These are phyloP conservation scores for Galerina marginata DNA, from an alignment of 768 basidiomycete species.

Conservation along the genomic window DNA sequence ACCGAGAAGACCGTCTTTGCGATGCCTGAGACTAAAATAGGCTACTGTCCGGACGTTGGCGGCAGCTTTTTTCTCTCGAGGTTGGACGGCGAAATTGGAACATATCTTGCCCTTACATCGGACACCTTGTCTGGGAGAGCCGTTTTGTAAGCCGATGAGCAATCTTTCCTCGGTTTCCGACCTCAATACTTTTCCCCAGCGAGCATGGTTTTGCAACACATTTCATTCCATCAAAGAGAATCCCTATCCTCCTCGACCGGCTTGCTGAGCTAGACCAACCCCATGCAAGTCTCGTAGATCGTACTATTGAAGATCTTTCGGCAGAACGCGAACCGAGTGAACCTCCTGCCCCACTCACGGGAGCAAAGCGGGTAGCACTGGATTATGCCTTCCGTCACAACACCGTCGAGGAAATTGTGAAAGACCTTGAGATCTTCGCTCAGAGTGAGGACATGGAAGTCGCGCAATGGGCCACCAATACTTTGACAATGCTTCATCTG, in stretches of 20 bases:
- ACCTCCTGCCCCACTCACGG: constrained; percentile 55
- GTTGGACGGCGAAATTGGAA: constrained; percentile 90
- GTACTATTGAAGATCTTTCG: constrained; percentile 74
- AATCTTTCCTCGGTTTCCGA: constrained; percentile 6
- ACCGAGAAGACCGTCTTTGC: constrained; percentile 91
- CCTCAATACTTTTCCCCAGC: constrained; percentile 44
- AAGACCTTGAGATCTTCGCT: constrained; percentile 52
- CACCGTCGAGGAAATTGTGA: constrained; percentile 74
- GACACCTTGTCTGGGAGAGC: constrained; percentile 75
- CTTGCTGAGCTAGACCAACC: constrained; percentile 63
- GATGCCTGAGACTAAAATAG: constrained; percentile 97
- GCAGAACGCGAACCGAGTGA: constrained; percentile 70
- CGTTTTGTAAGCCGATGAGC: constrained; percentile 69
- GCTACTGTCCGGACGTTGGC: constrained; percentile 92
- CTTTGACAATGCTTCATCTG: constrained; percentile 62
- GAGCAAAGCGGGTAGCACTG: constrained; percentile 73
- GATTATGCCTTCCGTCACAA: constrained; percentile 79
- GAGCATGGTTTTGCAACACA: constrained; percentile 95
- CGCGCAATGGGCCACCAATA: constrained; percentile 75
- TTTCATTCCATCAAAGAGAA: constrained; percentile 78
- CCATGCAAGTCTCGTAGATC: constrained; percentile 43
- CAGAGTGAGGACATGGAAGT: constrained; percentile 48
- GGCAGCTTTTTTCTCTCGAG: constrained; percentile 88
- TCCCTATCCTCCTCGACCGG: constrained; percentile 73
- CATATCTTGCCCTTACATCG: constrained; percentile 91